These are phyloP conservation scores for Camellia japonica DNA, from an alignment of 148 eudicot genomes.

Conservation along the genomic window DNA sequence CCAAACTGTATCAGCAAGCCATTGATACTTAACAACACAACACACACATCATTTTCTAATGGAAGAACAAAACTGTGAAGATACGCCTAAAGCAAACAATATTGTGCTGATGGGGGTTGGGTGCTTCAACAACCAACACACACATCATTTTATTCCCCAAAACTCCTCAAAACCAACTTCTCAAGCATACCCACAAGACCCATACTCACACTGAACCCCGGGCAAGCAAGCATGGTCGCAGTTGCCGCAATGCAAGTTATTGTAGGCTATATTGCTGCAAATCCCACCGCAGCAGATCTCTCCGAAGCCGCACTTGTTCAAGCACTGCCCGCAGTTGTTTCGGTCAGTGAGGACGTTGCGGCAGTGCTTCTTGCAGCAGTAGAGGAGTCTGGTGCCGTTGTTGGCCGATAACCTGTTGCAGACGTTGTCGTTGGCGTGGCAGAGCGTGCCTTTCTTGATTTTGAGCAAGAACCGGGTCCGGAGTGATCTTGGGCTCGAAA, in stretches of 20 bases:
- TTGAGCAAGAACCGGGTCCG: slow-evolving; percentile 26
- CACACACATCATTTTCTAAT: too few species aligned
- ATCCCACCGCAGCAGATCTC: slow-evolving; percentile 28
- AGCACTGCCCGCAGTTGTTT: slow-evolving; percentile 40
- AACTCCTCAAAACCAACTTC: background rate
- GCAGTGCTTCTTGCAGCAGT: slow-evolving; percentile 46
- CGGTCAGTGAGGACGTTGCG: slow-evolving; percentile 30
- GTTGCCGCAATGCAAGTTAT: slow-evolving; percentile 30
- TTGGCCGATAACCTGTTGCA: slow-evolving; percentile 36
- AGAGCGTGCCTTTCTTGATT: slow-evolving; percentile 36
- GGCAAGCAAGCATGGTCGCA: slow-evolving; percentile 18
- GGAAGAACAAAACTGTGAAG: too few species aligned
- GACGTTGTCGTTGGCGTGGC: slow-evolving; percentile 14
- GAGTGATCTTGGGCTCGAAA: background rate
- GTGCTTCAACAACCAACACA: too few species aligned
- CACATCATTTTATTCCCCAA: too few species aligned
- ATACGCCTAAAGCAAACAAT: too few species aligned
- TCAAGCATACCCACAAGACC: slow-evolving; percentile 39
- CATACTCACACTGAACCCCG: slow-evolving; percentile 27
- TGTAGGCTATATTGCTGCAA: slow-evolving; percentile 20
- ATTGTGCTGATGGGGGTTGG: too few species aligned
- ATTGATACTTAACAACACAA: too few species aligned
- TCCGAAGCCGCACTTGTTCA: slow-evolving; percentile 17
- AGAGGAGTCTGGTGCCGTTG: slow-evolving; percentile 23
- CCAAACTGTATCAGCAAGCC: too few species aligned